Evolutionary conservation across 345 rosid genomes (phyloP).

Genomic region (Hypericum androsaemum): DNA sequence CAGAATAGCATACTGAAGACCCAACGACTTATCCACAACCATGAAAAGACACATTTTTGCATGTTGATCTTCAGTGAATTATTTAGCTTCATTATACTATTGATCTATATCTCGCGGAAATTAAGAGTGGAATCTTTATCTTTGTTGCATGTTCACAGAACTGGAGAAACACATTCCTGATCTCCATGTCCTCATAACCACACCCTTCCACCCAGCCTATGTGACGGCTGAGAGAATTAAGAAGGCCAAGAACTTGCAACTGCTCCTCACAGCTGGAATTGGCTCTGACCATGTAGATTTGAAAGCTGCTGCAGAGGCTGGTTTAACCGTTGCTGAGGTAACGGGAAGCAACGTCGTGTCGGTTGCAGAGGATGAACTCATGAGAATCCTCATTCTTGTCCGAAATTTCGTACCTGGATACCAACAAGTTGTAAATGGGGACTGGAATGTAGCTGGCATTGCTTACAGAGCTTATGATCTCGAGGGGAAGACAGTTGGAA

Average conservation of each 20-base stretch:
- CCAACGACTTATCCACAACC: too few relatives aligned
- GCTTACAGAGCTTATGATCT: conserved; percentile 89
- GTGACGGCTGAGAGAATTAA: conserved; percentile 83
- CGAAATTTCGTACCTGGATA: conserved; percentile 84
- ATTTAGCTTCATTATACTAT: too few relatives aligned
- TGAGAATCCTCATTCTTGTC: conserved; percentile 84
- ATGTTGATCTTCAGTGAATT: too few relatives aligned
- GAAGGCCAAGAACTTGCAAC: conserved; percentile 75
- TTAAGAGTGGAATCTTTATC: too few relatives aligned
- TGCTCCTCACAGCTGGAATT: conserved; percentile 90
- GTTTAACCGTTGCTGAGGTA: conserved; percentile 85
- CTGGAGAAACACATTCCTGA: conserved; percentile 86
- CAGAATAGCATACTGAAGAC: too few relatives aligned
- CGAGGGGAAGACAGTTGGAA: conserved; percentile 89
- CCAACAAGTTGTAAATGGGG: conserved; percentile 69
- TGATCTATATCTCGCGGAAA: too few relatives aligned
- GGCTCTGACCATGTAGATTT: conserved; percentile 92
- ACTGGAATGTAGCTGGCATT: conserved; percentile 89
- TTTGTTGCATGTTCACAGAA: conserved; percentile 26
- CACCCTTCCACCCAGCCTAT: conserved; percentile 96
- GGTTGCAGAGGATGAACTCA: conserved; percentile 93
- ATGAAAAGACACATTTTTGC: too few relatives aligned
- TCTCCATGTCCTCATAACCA: conserved; percentile 69
- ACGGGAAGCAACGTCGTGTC: conserved; percentile 91
- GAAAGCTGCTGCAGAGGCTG: conserved; percentile 81